Evolutionary conservation across 192 early-diverging fungal species (phyloP).

Genomic region (Paraglomus brasilianum): DNA sequence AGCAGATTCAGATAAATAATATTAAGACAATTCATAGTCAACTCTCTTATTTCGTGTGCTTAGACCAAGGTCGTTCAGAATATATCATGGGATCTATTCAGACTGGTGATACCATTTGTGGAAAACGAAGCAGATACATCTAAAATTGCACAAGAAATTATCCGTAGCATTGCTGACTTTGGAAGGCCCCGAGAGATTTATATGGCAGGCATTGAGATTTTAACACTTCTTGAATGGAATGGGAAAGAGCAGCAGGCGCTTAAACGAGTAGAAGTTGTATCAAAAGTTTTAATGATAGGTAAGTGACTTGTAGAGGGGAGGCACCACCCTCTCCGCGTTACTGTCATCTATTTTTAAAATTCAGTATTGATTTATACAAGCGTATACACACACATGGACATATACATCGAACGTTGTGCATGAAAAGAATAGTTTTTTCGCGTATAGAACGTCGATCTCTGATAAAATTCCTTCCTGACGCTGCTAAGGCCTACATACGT

Average conservation of each 20-base stretch:
- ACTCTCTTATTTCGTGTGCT: too few species aligned
- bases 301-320: not conserved
- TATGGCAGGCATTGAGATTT: slow-evolving; percentile 3
- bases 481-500: too few species aligned
- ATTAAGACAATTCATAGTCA: too few species aligned
- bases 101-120: slow-evolving; percentile 6
- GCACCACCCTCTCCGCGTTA: not conserved
- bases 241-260: not conserved
- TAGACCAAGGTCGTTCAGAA: slow-evolving; percentile 10
- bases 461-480: too few species aligned
- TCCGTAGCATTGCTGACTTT: not conserved
- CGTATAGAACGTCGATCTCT: too few species aligned
- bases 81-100: slow-evolving; percentile 15
- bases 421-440: not conserved
- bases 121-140: not conserved
- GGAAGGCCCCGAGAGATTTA: slow-evolving; percentile 10
- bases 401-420: not conserved
- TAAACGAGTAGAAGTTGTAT: not conserved
- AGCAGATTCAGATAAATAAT: too few species aligned
- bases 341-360: not conserved
- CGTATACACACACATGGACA: not conserved
- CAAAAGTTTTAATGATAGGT: slow-evolving; percentile 10
- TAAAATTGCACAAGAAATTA: slow-evolving; percentile 15
- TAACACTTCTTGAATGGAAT: slow-evolving; percentile 14
- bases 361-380: not conserved